Conservation (phyloP, 2,329 filamentous ascomycete species). For the Rachicladosporium sp. region DNA sequence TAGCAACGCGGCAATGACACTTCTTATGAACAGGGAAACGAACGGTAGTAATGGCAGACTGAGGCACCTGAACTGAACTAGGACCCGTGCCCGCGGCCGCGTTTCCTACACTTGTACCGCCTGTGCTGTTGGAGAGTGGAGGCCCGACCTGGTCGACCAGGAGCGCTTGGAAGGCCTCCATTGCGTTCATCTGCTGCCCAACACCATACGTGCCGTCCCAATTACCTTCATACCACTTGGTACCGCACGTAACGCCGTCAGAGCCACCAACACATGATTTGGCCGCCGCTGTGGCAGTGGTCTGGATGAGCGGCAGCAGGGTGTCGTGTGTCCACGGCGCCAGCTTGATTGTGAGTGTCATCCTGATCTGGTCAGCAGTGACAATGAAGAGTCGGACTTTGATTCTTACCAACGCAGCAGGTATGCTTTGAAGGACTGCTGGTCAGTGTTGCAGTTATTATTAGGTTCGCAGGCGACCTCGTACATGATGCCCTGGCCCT, state of each 20-base stretch:
- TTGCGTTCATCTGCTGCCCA: constrained; percentile 45
- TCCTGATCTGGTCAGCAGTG: no score
- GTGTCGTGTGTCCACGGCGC: constrained; percentile 42
- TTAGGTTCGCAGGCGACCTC: constrained; percentile 33
- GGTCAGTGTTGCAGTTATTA: constrained; percentile 31
- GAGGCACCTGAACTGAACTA: constrained; percentile 25
- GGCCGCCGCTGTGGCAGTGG: constrained; percentile 43
- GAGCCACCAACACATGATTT: constrained; percentile 39
- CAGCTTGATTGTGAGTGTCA: constrained; percentile 44
- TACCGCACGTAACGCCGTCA: constrained; percentile 34
- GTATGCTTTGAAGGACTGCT: constrained; percentile 34
- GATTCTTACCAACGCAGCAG: constrained; percentile 26
- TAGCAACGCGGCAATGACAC: constrained; percentile 8
- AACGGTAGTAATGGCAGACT: constrained; percentile 17
- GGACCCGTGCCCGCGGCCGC: constrained; percentile 27
- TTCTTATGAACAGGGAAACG: constrained; percentile 37
- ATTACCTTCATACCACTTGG: constrained; percentile 27
- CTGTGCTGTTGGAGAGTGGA: constrained; percentile 37
- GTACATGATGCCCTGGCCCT: constrained; percentile 26
- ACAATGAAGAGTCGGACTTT: no score
- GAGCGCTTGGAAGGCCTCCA: constrained; percentile 39
- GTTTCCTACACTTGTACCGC: constrained; percentile 40
- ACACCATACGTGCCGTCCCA: constrained; percentile 39
- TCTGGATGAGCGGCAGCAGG: constrained; percentile 41
- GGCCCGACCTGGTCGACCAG: constrained; percentile 26